These are phyloP conservation scores for Fusarium mundagurra DNA, from an alignment of 2,329 filamentous ascomycete genomes.

Conservation along the genomic window DNA sequence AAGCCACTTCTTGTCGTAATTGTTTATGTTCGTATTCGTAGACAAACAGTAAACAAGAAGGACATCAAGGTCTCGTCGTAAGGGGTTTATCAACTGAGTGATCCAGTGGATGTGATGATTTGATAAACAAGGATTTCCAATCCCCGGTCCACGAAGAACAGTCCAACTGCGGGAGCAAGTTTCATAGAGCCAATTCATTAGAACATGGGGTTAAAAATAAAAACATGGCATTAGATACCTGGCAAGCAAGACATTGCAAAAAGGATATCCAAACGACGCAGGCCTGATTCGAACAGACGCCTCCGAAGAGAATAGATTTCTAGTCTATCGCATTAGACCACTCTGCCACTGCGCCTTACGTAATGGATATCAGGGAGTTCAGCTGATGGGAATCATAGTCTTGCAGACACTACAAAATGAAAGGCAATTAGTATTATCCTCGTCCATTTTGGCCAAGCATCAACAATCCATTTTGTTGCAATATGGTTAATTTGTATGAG, in stretches of 20 bases:
- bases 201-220: rapidly evolving
- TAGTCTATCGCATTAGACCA: conserved; percentile 6
- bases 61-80: rapidly evolving
- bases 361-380: neutral
- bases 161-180: rapidly evolving
- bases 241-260: neutral
- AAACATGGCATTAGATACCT: rapidly evolving
- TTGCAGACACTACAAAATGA: rapidly evolving
- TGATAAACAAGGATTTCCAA: no score
- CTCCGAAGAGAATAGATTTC: neutral
- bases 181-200: rapidly evolving
- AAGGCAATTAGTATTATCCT: no score
- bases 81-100: neutral
- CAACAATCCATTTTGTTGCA: rapidly evolving
- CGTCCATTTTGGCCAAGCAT: no score
- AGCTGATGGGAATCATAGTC: rapidly evolving
- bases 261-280: neutral
- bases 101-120: neutral
- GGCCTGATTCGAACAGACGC: conserved; percentile 5
- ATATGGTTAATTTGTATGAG: rapidly evolving
- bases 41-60: rapidly evolving
- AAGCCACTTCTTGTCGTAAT: no score
- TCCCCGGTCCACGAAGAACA: neutral
- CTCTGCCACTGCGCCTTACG: conserved; percentile 4
- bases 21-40: neutral